Evolutionary conservation across 2,329 filamentous ascomycete genomes (phyloP).

Genomic region (Aspergillus uvarum): DNA sequence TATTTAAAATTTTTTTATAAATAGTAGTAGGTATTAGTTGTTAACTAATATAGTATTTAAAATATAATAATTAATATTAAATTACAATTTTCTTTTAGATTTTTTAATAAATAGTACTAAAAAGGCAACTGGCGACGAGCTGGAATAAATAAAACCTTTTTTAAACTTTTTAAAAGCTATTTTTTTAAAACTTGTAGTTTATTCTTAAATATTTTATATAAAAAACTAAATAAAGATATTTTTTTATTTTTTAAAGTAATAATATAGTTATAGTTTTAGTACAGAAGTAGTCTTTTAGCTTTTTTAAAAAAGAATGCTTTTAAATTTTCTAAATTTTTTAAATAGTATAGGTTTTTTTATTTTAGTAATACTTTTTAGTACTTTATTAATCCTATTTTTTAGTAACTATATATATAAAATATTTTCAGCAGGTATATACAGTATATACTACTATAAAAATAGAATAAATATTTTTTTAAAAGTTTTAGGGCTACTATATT

Average conservation of each 20-base stretch:
- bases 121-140: not conserved
- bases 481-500: too few species aligned
- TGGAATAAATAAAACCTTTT: not conserved
- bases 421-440: too few species aligned
- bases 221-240: not conserved
- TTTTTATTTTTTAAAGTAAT: not conserved
- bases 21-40: not conserved
- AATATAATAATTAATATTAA: not conserved
- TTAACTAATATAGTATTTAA: not conserved
- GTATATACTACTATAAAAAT: too few species aligned
- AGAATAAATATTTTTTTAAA: too few species aligned
- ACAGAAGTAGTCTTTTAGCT: too few species aligned
- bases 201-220: not conserved
- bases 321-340: too few species aligned
- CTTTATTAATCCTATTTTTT: too few species aligned
- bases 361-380: too few species aligned
- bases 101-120: not conserved
- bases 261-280: slow-evolving; percentile 3
- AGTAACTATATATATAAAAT: too few species aligned
- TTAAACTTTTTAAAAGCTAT: not conserved
- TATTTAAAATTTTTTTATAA: not conserved
- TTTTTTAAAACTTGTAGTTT: not conserved
- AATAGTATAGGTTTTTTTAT: too few species aligned
- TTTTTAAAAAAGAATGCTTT: too few species aligned
- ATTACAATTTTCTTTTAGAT: not conserved